Percentiles rank a stretch among this genome's conserved stretches.
Conservation (phyloP, 2,329 filamentous ascomycete species). For the Teratosphaeria viscida region DNA sequence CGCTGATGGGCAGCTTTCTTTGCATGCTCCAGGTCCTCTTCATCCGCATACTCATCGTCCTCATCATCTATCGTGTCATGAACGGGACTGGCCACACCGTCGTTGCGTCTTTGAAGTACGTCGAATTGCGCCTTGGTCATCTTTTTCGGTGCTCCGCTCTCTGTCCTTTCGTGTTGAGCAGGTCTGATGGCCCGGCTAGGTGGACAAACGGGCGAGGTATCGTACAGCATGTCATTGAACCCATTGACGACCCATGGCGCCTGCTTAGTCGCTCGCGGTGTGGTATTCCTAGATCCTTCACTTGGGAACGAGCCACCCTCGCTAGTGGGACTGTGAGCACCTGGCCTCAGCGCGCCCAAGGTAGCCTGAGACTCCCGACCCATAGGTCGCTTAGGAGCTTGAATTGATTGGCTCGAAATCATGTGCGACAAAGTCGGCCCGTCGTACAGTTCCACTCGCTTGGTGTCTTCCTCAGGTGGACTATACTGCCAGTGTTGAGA, state of each 20-base stretch:
- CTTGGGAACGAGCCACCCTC: constrained; percentile 12
- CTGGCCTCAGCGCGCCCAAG: constrained; percentile 8
- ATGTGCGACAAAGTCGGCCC: background rate
- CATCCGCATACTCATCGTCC: constrained; percentile 54
- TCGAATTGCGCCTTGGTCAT: constrained; percentile 90
- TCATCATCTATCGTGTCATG: constrained; percentile 14
- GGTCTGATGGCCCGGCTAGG: constrained; percentile 22
- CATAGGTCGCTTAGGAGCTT: constrained; percentile 2
- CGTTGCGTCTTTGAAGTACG: constrained; percentile 44
- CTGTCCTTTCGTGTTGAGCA: constrained; percentile 10
- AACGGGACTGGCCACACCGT: constrained; percentile 13
- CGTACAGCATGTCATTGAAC: constrained; percentile 19
- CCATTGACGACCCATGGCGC: constrained; percentile 9
- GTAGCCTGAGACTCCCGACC: constrained; percentile 5
- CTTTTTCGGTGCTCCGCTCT: constrained; percentile 46
- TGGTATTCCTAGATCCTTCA: constrained; percentile 14
- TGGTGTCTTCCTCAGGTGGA: constrained; percentile 18
- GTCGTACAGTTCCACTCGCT: constrained; percentile 14
- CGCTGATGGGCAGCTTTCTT: constrained; percentile 65
- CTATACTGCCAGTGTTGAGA: constrained; percentile 18
- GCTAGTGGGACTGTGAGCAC: constrained; percentile 15
- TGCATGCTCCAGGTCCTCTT: constrained; percentile 69
- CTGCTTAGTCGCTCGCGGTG: constrained; percentile 11
- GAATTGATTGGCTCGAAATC: constrained; percentile 3
- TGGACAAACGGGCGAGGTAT: constrained; percentile 23